Conservation (phyloP, 1,284 basidiomycete species). For the Fomes fomentarius region DNA sequence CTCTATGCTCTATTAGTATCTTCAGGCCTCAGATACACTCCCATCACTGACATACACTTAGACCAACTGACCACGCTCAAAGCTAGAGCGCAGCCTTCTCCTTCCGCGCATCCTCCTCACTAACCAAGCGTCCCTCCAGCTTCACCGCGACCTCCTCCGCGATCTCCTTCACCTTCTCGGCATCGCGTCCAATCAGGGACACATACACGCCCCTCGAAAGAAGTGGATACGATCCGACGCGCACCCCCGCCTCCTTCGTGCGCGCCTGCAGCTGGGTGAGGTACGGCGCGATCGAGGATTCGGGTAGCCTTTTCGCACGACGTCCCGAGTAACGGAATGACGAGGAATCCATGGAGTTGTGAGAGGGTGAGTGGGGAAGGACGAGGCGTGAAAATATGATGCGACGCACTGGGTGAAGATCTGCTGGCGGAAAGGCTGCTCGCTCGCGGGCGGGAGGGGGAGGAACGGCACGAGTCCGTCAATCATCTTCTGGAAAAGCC, state of each 20-base stretch:
- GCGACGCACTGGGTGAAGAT: slow-evolving; percentile 73
- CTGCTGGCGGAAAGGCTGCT: slow-evolving; percentile 76
- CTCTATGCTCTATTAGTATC: too few relatives aligned
- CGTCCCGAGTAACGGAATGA: too few relatives aligned
- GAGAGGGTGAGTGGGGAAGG: neutral
- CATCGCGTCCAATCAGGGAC: slow-evolving; percentile 79
- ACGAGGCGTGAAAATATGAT: neutral
- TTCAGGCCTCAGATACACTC: too few relatives aligned
- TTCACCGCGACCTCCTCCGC: slow-evolving; percentile 71
- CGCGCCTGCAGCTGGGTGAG: slow-evolving; percentile 79
- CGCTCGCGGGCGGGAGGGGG: slow-evolving; percentile 70
- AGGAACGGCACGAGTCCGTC: slow-evolving; percentile 73
- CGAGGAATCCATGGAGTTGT: neutral
- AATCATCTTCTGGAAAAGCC: slow-evolving; percentile 82
- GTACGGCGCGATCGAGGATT: slow-evolving; percentile 90
- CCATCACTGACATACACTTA: too few relatives aligned
- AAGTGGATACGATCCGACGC: slow-evolving; percentile 83
- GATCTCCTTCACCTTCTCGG: slow-evolving; percentile 51
- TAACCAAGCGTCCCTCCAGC: slow-evolving; percentile 59
- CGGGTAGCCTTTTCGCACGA: slow-evolving; percentile 77
- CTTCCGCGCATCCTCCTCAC: slow-evolving; percentile 57
- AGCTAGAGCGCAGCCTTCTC: slow-evolving; percentile 32
- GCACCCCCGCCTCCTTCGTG: slow-evolving; percentile 76
- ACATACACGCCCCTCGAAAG: slow-evolving; percentile 71
- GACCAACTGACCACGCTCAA: too few relatives aligned